Evolutionary conservation across 805 yeast genomes (phyloP), one percentile per base, ranked within the genome.

Genomic region (Suhomyces emberorum): DNA sequence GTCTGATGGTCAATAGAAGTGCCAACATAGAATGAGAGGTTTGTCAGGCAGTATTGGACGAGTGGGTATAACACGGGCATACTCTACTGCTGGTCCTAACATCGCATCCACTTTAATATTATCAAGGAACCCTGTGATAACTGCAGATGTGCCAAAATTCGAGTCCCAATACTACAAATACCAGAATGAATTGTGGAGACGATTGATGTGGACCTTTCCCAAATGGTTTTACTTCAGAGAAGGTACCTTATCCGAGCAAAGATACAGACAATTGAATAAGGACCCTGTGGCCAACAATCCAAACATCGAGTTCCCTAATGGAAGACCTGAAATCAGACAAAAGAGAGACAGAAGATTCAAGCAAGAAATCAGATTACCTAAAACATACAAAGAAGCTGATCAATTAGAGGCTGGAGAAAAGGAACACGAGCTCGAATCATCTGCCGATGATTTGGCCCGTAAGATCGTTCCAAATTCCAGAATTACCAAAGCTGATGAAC

Each of bases 201-300:
- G 98, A 51, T 71, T 93, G 48, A 88, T 89, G 95, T 88, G 96
- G 96, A 88, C 98, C 0, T 93, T 93, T 61, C 98, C 98, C 4
- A 80, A 83, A 49, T 88, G 88, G 76, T 89, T 79, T 57, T 93
- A 89, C 65, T 93, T 81, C 68, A 86, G 83, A 55, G 81, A 77
- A 51, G 98, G 98, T 43, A 83, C 97, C 1, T 69, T 93, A 43
- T 78, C 95, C 3, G 96, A 88, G 57, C 85, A 88, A 56, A 77
- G 77, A 49, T 91, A 79, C 62, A 64, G 81, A 35, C 77, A 79
- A 49, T 81, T 82, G 20, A 95, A 91, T 57, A 76, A 71, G 41
- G 81, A 81, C 37, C 95, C 96, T 6, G 76, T 80, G 3, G 72
- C 79, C 25, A 77, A 79, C 44, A 81, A 81, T 43, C 83, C 86